These are phyloP conservation scores for Mrakiaceae sp. DNA, from an alignment of 1,284 basidiomycete species.

Conservation along the genomic window DNA sequence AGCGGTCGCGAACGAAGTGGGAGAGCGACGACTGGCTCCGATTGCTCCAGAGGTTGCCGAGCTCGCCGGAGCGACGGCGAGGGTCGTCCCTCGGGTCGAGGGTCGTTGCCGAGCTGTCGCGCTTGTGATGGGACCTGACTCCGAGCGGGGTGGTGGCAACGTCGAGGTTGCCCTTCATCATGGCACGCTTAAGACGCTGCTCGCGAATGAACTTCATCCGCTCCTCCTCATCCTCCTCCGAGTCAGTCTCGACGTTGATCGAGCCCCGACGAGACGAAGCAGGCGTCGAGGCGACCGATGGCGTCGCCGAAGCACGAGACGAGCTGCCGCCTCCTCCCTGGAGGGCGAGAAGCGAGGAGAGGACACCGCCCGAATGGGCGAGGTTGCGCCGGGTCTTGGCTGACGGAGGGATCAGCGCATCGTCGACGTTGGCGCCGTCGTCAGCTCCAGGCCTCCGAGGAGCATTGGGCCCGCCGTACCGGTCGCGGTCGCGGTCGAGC, in stretches of 20 bases:
- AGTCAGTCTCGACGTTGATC: conserved; percentile 17
- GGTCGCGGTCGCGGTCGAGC: not conserved
- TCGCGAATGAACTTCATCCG: conserved; percentile 22
- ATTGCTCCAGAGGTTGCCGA: not conserved
- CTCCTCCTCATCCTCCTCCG: conserved; percentile 25
- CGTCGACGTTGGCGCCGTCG: conserved; percentile 10
- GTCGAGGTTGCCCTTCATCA: too few relatives aligned
- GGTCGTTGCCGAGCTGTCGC: too few relatives aligned
- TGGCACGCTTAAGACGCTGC: conserved; percentile 16
- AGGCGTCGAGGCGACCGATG: conserved; percentile 1
- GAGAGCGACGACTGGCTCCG: conserved; percentile 1
- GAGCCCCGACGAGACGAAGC: not conserved
- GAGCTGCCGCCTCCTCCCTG: conserved; percentile 13
- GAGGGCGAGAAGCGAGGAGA: conserved; percentile 24
- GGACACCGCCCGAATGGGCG: conserved; percentile 19
- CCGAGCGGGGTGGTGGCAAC: too few relatives aligned
- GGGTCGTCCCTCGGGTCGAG: too few relatives aligned
- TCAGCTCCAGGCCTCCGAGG: not conserved
- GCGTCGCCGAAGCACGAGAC: not conserved
- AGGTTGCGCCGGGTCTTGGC: not conserved
- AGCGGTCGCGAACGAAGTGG: conserved; percentile 4
- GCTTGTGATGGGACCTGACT: too few relatives aligned
- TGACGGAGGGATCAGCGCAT: not conserved
- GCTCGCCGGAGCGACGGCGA: too few relatives aligned
- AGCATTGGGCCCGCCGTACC: not conserved